These are phyloP conservation scores for Trametes gibbosa DNA, from an alignment of 768 basidiomycete species.

Conservation along the genomic window DNA sequence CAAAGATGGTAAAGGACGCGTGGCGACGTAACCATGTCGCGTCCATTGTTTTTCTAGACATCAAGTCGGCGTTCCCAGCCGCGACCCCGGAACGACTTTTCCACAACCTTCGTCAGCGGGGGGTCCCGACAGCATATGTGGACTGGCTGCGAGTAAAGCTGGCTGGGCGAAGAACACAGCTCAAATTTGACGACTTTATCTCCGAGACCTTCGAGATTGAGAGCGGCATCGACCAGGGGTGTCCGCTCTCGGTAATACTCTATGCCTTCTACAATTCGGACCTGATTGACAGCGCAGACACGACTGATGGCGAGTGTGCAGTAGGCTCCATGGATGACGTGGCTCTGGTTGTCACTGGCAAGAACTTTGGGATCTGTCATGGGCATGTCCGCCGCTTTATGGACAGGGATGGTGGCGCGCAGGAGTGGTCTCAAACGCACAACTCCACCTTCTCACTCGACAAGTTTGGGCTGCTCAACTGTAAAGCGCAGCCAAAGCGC, in stretches of 20 bases:
- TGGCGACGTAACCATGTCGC: conserved; percentile 27
- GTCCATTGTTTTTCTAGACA: conserved; percentile 30
- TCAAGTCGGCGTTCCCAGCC: conserved; percentile 35
- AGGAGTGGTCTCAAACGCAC: conserved; percentile 30
- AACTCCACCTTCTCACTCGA: conserved; percentile 24
- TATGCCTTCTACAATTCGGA: conserved; percentile 34
- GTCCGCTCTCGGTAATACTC: conserved; percentile 30
- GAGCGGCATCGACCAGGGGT: conserved; percentile 34
- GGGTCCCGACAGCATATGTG: conserved; percentile 18
- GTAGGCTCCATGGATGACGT: conserved; percentile 22
- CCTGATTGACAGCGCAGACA: conserved; percentile 13
- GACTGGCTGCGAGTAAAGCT: conserved; percentile 22
- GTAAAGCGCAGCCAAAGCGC: not conserved
- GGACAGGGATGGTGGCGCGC: conserved; percentile 16
- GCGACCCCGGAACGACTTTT: conserved; percentile 14
- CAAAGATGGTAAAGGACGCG: conserved; percentile 22
- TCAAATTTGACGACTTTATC: conserved; percentile 28
- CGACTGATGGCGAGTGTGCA: conserved; percentile 12
- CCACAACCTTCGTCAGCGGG: conserved; percentile 16
- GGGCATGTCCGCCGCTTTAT: conserved; percentile 10
- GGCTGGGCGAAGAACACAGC: conserved; percentile 15
- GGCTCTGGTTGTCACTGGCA: not conserved
- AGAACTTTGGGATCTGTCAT: conserved; percentile 5
- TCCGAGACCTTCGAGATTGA: conserved; percentile 20
- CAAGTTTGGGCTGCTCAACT: conserved; percentile 20